A percentile compares a stretch with the other conserved stretches of the same genome.
Evolutionary conservation across 1,139 yeast species (phyloP).

Genomic region (Geotrichum aggregatum): DNA sequence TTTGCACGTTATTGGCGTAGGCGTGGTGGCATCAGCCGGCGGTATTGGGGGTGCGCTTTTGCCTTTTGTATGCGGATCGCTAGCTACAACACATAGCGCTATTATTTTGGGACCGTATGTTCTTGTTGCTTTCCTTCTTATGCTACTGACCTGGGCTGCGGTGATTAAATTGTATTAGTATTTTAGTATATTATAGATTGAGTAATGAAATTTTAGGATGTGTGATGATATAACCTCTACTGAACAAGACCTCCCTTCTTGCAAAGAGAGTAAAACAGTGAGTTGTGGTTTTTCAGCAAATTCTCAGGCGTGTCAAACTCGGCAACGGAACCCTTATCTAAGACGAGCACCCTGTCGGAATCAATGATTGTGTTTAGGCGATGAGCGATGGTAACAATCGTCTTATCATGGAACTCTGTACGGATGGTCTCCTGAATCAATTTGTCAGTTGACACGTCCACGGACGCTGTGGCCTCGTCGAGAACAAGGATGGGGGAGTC

Average conservation of each 20-base stretch:
- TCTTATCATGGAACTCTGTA: constrained; percentile 55
- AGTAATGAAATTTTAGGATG: background rate
- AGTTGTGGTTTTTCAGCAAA: constrained; percentile 44
- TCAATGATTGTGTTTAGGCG: constrained; percentile 78
- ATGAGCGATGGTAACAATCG: constrained; percentile 78
- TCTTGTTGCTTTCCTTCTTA: constrained; percentile 28
- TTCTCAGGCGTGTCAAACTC: constrained; percentile 66
- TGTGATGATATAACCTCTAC: background rate
- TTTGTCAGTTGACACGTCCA: constrained; percentile 73
- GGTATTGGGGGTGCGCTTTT: constrained; percentile 69
- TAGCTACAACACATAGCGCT: constrained; percentile 33
- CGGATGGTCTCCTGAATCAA: constrained; percentile 72
- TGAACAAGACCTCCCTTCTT: constrained; percentile 50
- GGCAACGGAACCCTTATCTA: constrained; percentile 62
- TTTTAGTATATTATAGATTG: background rate
- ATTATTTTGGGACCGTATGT: constrained; percentile 33
- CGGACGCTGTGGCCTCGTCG: constrained; percentile 86
- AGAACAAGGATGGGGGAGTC: constrained; percentile 60
- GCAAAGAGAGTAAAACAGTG: constrained; percentile 61
- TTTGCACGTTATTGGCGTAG: constrained; percentile 64
- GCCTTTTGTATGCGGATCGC: constrained; percentile 36
- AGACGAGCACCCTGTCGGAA: constrained; percentile 64
- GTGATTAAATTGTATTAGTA: constrained; percentile 5
- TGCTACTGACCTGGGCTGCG: constrained; percentile 32
- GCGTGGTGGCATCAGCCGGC: constrained; percentile 73